A percentile compares a stretch with the other conserved stretches of the same genome.
phyloP scores from a whole-genome alignment of 2,329 filamentous ascomycete genomes.

The Fusarium sp. region DNA sequence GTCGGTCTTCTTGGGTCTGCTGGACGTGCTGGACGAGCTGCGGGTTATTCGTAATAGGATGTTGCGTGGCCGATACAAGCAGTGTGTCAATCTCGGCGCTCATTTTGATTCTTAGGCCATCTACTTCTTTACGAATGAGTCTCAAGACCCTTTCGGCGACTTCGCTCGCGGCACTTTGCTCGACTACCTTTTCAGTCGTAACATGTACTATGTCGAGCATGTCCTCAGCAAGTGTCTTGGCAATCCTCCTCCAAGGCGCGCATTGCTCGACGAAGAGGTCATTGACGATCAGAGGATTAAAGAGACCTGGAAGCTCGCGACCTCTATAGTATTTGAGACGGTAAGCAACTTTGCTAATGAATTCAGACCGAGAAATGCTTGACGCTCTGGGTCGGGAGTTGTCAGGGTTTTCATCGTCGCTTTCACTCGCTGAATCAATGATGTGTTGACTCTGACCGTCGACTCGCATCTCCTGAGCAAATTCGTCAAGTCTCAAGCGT shows the following conservation, averaged over 20 bases:
- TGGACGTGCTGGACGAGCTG: not conserved
- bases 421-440: not conserved
- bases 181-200: not conserved
- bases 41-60: not conserved
- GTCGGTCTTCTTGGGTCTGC: not conserved
- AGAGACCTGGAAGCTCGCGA: slow-evolving; percentile 67
- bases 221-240: slow-evolving; percentile 34
- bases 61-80: not conserved
- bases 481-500: not conserved
- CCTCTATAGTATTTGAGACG: slow-evolving; percentile 40
- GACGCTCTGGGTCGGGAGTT: not conserved
- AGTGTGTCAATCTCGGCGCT: not conserved
- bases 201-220: slow-evolving; percentile 23
- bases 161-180: not conserved
- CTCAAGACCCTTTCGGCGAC: not conserved
- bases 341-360: slow-evolving; percentile 31
- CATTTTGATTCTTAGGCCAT: not conserved
- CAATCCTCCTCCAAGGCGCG: slow-evolving; percentile 60
- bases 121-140: not conserved
- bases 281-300: slow-evolving; percentile 66
- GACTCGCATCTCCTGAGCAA: not conserved
- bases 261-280: slow-evolving; percentile 70
- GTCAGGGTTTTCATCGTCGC: not conserved
- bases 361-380: slow-evolving; percentile 20
- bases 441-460: not conserved